phyloP scores from a whole-genome alignment of 805 yeast genomes.

The Candida caryicola region DNA sequence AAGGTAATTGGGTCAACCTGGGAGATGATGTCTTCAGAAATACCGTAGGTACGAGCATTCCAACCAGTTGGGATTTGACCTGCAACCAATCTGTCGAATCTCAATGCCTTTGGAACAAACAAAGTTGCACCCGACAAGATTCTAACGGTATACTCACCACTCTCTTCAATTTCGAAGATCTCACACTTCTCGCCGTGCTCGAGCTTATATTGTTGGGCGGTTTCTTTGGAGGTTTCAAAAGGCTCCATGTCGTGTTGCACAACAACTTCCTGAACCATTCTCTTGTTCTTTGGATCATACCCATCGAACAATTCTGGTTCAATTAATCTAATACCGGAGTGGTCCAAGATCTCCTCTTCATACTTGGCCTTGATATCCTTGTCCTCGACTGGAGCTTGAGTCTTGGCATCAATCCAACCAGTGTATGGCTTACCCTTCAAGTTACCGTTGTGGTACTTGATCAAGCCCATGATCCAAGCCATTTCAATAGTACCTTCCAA shows the following conservation, averaged over 20 bases:
- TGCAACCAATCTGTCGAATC: slow-evolving; percentile 73
- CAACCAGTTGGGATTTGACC: slow-evolving; percentile 99
- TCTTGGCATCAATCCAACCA: slow-evolving; percentile 97
- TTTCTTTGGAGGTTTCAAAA: slow-evolving; percentile 90
- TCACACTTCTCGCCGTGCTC: slow-evolving; percentile 95
- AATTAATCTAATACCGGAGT: slow-evolving; percentile 93
- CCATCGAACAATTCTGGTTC: slow-evolving; percentile 95
- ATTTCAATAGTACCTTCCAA: slow-evolving; percentile 97
- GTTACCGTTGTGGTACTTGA: slow-evolving; percentile 90
- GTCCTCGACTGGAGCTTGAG: slow-evolving; percentile 90
- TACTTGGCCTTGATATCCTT: slow-evolving; percentile 89
- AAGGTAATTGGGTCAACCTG: slow-evolving; percentile 97
- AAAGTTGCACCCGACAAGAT: slow-evolving; percentile 91
- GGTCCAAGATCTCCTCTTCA: slow-evolving; percentile 84
- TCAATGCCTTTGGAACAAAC: slow-evolving; percentile 83
- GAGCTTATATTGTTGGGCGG: slow-evolving; percentile 89
- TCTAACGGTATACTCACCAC: slow-evolving; percentile 89
- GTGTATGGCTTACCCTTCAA: slow-evolving; percentile 87
- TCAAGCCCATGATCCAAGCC: slow-evolving; percentile 99
- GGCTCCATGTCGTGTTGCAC: slow-evolving; percentile 96
- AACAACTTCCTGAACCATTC: slow-evolving; percentile 91
- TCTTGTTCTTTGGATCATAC: slow-evolving; percentile 92
- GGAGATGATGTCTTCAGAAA: slow-evolving; percentile 83
- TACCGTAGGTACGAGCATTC: slow-evolving; percentile 94
- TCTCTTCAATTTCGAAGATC: slow-evolving; percentile 79